Evolutionary conservation across 2,329 filamentous ascomycete genomes (phyloP).

Genomic region (Cladosporium sp.): DNA sequence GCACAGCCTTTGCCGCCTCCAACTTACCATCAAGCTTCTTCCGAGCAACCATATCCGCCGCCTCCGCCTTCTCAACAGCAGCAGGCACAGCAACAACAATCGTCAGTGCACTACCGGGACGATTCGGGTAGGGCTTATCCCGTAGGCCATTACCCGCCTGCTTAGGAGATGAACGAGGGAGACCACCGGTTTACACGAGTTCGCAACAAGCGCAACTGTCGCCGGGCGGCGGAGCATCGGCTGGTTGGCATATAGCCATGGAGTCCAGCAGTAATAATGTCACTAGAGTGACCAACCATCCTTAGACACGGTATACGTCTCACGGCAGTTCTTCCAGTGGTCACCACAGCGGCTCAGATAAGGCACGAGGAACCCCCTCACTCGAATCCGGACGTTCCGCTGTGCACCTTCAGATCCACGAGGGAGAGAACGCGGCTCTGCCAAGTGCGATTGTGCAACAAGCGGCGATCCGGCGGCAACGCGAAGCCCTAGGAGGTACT

Average conservation of each 20-base stretch:
- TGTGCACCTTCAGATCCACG: background rate
- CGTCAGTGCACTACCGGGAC: slow-evolving; percentile 31
- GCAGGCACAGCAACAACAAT: slow-evolving; percentile 22
- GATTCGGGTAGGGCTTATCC: slow-evolving; percentile 31
- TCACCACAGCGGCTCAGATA: background rate
- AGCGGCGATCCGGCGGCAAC: background rate
- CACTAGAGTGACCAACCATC: background rate
- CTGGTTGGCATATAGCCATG: background rate
- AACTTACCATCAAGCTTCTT: slow-evolving; percentile 27
- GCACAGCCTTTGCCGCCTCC: slow-evolving; percentile 30
- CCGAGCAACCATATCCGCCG: slow-evolving; percentile 29
- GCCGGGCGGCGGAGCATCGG: background rate
- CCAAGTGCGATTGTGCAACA: background rate
- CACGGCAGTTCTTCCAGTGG: background rate
- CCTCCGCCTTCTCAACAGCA: slow-evolving; percentile 12
- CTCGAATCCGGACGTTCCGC: background rate
- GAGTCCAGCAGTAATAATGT: slow-evolving; percentile 2
- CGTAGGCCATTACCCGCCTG: slow-evolving; percentile 31
- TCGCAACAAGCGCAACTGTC: background rate
- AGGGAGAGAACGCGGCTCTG: background rate
- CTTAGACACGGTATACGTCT: background rate
- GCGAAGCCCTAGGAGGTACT: background rate
- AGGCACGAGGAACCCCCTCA: background rate
- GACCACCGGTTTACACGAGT: background rate
- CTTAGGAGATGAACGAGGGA: background rate